Base-by-base conservation (phyloP, 768 basidiomycete genomes). In the Calvatia gigantea region DNA sequence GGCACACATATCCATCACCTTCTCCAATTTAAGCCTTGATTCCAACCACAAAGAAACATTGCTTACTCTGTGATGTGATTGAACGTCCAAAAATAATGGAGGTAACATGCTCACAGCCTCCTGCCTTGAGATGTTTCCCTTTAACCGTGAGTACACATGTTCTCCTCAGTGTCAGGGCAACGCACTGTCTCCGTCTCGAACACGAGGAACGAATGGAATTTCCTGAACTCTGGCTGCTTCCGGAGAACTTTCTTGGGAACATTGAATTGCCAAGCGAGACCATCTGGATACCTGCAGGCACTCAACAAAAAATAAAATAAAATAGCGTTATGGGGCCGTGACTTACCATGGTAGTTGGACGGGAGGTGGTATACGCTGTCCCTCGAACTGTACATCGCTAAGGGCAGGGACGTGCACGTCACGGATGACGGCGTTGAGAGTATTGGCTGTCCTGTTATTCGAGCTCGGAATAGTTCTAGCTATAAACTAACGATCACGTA, bases 61-160 rank as follows among this genome's bases (percentile, higher is more conserved):
- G 71, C 78, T 48, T 65, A 85, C 89, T 63, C 75, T 77, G 68
- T 98, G 96, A 67, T 97, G 89, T 0, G 97, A 92, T 64, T 91
- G 78, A n/a, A 98, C 92, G 53, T 94, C 91, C 31, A 99, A 82
- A 62, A 98, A 86, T 2, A 99, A 80, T 0, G 97, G 96, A 4
- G 97, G 97, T n/a, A 99, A 76, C 97, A 99, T 99, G 67, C 93
- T 96, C 56, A 99, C 97, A 15, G 93, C 94, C 70, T 99, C 97
- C 69, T 98, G 95, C 19, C 97, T 77, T 9, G 94, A 96, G 44
- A 98, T 79, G 63, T 99, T 99, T 44, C 97, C 95, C 93, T 95
- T 45, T 15, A 33, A 38, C 17, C 25, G 19, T 51, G 37, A 23
- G 29, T 15, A 44, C 9, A 32, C 6, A 35, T 32, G 41, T 15